Evolutionary conservation across 2,329 filamentous ascomycete genomes (phyloP).

Genomic region (Sporothrix schenckii): DNA sequence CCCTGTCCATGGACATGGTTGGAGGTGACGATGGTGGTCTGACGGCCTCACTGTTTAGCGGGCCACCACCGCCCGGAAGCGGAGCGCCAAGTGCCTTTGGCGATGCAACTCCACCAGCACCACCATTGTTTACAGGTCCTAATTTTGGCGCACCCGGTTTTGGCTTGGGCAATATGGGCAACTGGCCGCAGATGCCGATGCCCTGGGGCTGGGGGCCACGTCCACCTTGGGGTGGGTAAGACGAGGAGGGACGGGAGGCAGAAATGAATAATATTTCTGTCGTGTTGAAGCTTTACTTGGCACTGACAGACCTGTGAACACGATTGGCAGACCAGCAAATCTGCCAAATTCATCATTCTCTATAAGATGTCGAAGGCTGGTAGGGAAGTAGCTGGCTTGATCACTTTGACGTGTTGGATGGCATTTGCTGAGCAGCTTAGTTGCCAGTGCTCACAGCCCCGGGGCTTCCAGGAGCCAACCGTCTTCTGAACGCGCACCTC

Average conservation of each 20-base stretch:
- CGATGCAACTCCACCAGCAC: not conserved
- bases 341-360: not conserved
- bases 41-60: not conserved
- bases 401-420: not conserved
- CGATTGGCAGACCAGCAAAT: not conserved
- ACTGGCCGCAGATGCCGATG: constrained; percentile 10
- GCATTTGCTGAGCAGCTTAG: not conserved
- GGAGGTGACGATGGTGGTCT: not conserved
- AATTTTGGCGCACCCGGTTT: not conserved
- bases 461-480: not conserved
- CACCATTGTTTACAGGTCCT: not conserved
- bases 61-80: not conserved
- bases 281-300: too few species aligned
- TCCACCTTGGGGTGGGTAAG: not conserved
- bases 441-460: not conserved
- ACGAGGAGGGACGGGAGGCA: not conserved
- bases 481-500: not conserved
- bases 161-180: constrained; percentile 11
- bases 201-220: constrained; percentile 3
- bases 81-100: not conserved
- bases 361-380: too few species aligned
- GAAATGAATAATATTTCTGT: not conserved
- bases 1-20: not conserved
- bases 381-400: not conserved
- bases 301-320: too few species aligned